phyloP scores from a whole-genome alignment of 768 basidiomycete species.

The Pleurotus eryngii region DNA sequence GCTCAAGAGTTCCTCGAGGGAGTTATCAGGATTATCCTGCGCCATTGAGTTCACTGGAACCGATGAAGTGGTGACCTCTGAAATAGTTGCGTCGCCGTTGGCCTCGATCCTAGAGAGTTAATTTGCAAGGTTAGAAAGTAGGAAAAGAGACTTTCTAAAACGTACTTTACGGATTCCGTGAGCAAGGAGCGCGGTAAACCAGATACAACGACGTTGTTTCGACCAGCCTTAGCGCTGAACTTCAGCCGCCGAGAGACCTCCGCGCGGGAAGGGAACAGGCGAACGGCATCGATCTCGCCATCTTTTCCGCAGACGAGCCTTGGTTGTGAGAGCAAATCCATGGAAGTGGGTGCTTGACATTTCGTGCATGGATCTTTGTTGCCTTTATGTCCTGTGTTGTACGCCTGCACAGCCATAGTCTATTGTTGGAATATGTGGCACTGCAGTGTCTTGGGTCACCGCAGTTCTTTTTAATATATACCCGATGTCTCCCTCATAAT shows the following conservation, averaged over 20 bases:
- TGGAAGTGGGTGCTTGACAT: too few species aligned
- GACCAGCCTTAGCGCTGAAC: slow-evolving; percentile 26
- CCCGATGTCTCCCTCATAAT: too few species aligned
- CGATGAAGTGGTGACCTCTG: background rate
- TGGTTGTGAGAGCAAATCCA: slow-evolving; percentile 6
- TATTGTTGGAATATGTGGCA: too few species aligned
- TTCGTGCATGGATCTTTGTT: too few species aligned
- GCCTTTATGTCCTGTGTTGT: too few species aligned
- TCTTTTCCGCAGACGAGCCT: slow-evolving; percentile 19
- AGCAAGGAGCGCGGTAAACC: slow-evolving; percentile 27
- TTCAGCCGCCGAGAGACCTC: slow-evolving; percentile 31
- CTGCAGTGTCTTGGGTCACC: too few species aligned
- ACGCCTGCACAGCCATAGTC: too few species aligned
- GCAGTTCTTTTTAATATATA: too few species aligned
- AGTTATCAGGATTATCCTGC: background rate
- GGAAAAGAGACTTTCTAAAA: background rate
- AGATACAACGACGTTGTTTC: slow-evolving; percentile 28
- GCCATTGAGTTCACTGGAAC: background rate
- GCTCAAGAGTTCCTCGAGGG: background rate
- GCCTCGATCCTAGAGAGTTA: too few species aligned
- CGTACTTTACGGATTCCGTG: slow-evolving; percentile 3
- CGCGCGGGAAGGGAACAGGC: slow-evolving; percentile 31
- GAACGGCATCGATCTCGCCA: slow-evolving; percentile 31
- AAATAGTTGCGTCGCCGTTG: too few species aligned
- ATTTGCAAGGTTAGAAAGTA: too few species aligned